These are phyloP conservation scores for Buddleja alternifolia DNA, from an alignment of 257 asterid species.

Conservation along the genomic window DNA sequence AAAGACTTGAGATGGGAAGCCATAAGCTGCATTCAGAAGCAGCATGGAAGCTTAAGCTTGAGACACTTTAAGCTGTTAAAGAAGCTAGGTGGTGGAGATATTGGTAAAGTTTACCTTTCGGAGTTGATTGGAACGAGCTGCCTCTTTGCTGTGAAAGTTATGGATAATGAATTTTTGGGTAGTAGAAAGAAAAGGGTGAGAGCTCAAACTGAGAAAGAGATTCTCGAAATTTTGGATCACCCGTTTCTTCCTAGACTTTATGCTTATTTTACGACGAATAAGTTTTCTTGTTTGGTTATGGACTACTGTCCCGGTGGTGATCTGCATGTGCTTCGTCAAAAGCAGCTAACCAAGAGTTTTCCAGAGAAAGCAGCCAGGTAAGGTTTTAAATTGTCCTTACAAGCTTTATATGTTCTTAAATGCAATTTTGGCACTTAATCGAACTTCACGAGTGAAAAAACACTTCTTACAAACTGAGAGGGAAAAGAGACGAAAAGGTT, in stretches of 20 bases:
- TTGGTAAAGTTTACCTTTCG: slow-evolving; percentile 76
- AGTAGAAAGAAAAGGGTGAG: slow-evolving; percentile 66
- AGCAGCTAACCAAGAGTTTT: slow-evolving; percentile 61
- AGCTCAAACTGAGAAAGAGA: slow-evolving; percentile 85
- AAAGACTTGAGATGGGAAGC: slow-evolving; percentile 91
- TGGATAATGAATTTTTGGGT: slow-evolving; percentile 64
- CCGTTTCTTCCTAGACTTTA: slow-evolving; percentile 93
- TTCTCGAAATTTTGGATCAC: slow-evolving; percentile 82
- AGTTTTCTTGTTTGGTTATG: slow-evolving; percentile 78
- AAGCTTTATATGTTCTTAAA: neutral
- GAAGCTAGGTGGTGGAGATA: slow-evolving; percentile 89
- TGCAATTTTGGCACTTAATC: neutral
- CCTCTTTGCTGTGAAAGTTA: slow-evolving; percentile 79
- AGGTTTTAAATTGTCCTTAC: neutral
- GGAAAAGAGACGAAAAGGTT: neutral
- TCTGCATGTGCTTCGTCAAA: slow-evolving; percentile 89
- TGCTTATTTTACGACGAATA: slow-evolving; percentile 67
- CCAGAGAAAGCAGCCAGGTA: slow-evolving; percentile 90
- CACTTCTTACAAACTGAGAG: neutral
- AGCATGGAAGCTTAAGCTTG: slow-evolving; percentile 61
- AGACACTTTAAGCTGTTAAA: slow-evolving; percentile 69
- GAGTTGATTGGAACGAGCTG: slow-evolving; percentile 78
- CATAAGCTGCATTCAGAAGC: slow-evolving; percentile 61
- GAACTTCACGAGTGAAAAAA: neutral
- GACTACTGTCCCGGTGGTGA: slow-evolving; percentile 97